Conservation (phyloP, 2,329 filamentous ascomycete species). For the Talaromyces sp. region DNA sequence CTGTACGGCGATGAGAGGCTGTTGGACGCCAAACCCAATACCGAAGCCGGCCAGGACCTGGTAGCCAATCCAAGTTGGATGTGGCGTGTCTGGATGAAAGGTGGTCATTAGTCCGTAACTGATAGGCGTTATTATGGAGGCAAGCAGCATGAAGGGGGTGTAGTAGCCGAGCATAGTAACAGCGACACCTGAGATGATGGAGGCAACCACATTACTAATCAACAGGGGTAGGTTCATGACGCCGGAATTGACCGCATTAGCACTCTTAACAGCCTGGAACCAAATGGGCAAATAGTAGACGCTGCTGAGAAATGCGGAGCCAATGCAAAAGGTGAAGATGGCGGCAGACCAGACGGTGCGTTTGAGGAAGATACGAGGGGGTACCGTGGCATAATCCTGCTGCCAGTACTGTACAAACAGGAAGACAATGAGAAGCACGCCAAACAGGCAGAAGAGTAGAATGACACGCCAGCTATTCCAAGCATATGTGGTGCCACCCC, state of each 20-base stretch:
- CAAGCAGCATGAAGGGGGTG: slow-evolving; percentile 24
- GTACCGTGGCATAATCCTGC: slow-evolving; percentile 41
- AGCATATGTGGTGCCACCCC: slow-evolving; percentile 33
- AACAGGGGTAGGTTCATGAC: slow-evolving; percentile 41
- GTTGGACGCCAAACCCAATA: slow-evolving; percentile 18
- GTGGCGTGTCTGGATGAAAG: slow-evolving; percentile 22
- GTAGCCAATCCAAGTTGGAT: slow-evolving; percentile 23
- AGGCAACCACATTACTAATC: slow-evolving; percentile 27
- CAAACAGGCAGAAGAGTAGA: slow-evolving; percentile 47
- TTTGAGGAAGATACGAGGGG: slow-evolving; percentile 41
- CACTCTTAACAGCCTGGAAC: slow-evolving; percentile 37
- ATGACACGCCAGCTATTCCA: slow-evolving; percentile 46
- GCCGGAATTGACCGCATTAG: slow-evolving; percentile 30
- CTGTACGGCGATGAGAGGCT: slow-evolving; percentile 18
- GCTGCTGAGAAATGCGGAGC: not conserved
- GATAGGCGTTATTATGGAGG: slow-evolving; percentile 24
- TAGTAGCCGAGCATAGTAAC: slow-evolving; percentile 26
- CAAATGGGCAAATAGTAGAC: slow-evolving; percentile 47
- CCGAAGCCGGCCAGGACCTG: slow-evolving; percentile 22
- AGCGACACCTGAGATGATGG: slow-evolving; percentile 25
- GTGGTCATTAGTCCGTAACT: slow-evolving; percentile 30
- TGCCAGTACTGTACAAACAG: slow-evolving; percentile 26
- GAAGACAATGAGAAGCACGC: slow-evolving; percentile 44
- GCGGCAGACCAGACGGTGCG: slow-evolving; percentile 41
- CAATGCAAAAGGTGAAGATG: slow-evolving; percentile 34